phyloP scores from a whole-genome alignment of 2,329 filamentous ascomycete species.

The Diaporthe velutina region DNA sequence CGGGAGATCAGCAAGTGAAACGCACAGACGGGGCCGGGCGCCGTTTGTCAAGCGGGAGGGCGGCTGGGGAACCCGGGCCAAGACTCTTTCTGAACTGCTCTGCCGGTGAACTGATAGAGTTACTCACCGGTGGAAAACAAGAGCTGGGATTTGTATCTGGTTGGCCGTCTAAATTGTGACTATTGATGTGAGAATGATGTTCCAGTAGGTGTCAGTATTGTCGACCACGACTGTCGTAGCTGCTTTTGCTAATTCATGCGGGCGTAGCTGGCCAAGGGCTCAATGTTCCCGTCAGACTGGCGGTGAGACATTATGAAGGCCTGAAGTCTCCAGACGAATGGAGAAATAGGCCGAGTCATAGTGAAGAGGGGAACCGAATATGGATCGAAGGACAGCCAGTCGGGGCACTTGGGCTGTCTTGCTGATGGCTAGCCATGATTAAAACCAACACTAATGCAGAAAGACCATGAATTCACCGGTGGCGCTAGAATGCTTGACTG shows the following conservation, averaged over 20 bases:
- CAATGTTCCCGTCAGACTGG: constrained; percentile 21
- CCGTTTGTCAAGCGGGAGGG: constrained; percentile 22
- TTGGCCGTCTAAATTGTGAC: no score
- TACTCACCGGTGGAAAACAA: neutral
- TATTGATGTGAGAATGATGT: neutral
- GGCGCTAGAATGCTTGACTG: constrained; percentile 5
- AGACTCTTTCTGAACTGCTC: neutral
- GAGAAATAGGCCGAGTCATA: constrained; percentile 35
- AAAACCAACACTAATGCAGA: constrained; percentile 27
- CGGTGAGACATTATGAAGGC: constrained; percentile 28
- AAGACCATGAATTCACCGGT: neutral
- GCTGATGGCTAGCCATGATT: constrained; percentile 10
- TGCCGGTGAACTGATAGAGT: neutral
- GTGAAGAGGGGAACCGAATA: constrained; percentile 4
- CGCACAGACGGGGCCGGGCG: constrained; percentile 12
- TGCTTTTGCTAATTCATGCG: constrained; percentile 8
- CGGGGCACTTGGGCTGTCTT: neutral
- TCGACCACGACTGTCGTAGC: neutral
- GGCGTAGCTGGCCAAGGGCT: constrained; percentile 10
- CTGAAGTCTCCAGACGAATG: neutral
- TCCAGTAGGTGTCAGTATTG: neutral
- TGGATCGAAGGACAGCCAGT: neutral
- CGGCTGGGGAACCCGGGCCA: constrained; percentile 26
- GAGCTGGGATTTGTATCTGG: neutral
- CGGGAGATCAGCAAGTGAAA: constrained; percentile 31